A percentile compares a stretch with the other conserved stretches of the same genome.
phyloP scores from a whole-genome alignment of 139 green algal species.

The Limnomonas spitsbergensis region DNA sequence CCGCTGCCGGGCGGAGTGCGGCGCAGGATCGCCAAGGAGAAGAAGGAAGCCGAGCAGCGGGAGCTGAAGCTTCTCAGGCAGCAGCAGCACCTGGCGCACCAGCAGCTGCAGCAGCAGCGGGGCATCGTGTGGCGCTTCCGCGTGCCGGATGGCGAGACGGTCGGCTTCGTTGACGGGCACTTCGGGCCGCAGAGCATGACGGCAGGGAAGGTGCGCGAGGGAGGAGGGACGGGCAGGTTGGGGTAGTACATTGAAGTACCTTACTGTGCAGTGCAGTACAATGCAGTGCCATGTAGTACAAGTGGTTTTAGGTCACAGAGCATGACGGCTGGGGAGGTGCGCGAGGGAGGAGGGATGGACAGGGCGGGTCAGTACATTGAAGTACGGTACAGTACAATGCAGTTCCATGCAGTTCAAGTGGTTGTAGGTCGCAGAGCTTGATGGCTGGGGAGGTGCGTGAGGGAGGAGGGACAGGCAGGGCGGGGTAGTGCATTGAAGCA shows the following conservation, averaged over 20 bases:
- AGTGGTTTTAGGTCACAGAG: slow-evolving; percentile 17
- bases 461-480: background rate
- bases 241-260: background rate
- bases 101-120: slow-evolving; percentile 6
- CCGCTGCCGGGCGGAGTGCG: too few species aligned
- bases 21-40: too few species aligned
- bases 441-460: background rate
- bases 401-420: too few species aligned
- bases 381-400: too few species aligned
- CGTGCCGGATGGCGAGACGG: slow-evolving; percentile 15
- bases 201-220: background rate
- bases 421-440: slow-evolving; percentile 9
- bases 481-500: background rate
- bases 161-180: slow-evolving; percentile 17
- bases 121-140: slow-evolving; percentile 15
- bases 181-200: slow-evolving; percentile 9
- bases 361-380: background rate
- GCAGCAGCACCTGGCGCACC: too few species aligned
- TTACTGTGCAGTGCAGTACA: too few species aligned
- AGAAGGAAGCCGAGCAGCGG: too few species aligned
- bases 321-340: background rate
- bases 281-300: too few species aligned
- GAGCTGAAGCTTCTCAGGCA: too few species aligned
- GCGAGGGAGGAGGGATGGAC: background rate
- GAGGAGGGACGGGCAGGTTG: background rate